Base-by-base conservation (phyloP, 164 flowering plant species). In the Vitis amurensis region DNA sequence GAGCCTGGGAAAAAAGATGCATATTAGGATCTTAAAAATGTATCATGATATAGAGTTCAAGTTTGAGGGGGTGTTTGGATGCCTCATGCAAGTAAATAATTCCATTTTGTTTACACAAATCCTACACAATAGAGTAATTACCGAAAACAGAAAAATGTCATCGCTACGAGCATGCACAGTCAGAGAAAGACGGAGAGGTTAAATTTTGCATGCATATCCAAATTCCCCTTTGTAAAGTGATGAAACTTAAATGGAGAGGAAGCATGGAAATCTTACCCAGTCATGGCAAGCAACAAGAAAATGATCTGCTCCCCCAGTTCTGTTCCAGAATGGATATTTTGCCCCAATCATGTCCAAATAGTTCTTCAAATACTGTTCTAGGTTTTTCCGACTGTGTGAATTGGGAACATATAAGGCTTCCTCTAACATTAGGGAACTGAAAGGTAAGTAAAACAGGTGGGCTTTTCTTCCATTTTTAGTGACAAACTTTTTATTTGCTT, bases 221-320 rank as follows among this genome's bases (percentile, higher is more conserved):
- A 37, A 37, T 37, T 6, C 5, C 47, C 17, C 63, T 9, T 11
- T 6, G 63, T 4, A 13, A 56, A 44, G 15, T 27, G 15, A 56
- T 8, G 2, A 9, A 53, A 47, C 31, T 5, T 51, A 55, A 53
- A 29, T 52, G 16, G 1, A 14, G 17, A 71, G 37, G 55, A 60
- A 56, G 69, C 7, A 44, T 13, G 44, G 51, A 65, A 59, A 61
- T 23, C 68, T 49, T 83, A 89, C 94, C 94, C 94, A 89, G 70
- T 89, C 94, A 68, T 89, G 94, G 76, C 94, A 89, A 67, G 89
- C 94, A 55, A 80, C 92, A 13, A 86, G 84, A 66, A 89, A 89
- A 75, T 89, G 94, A 75, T 89, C 94, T 16, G 86, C 78, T 15
- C 94, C 94, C 16, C 77, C 80, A 5, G 93, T 91, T 76, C 91